Evolutionary conservation across 495 filamentous ascomycete species (phyloP).

Genomic region (Penicillium longicatenatum): DNA sequence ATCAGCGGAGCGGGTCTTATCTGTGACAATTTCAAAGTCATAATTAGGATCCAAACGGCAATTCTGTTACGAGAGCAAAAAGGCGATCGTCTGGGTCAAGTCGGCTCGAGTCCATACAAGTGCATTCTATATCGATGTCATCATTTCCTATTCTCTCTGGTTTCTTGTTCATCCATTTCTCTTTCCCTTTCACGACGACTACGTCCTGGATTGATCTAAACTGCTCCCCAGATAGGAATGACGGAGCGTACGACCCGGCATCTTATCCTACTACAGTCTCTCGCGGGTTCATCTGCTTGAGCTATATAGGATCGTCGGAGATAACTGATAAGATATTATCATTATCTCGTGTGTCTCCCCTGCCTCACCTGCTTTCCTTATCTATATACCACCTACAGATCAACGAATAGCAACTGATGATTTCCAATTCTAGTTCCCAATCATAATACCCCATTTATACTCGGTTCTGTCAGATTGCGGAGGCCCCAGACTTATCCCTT

Average conservation of each 20-base stretch:
- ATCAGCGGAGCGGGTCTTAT: constrained; percentile 25
- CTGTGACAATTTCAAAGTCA: constrained; percentile 30
- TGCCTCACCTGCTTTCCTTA: background rate
- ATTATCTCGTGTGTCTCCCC: constrained; percentile 21
- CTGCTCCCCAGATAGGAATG: constrained; percentile 37
- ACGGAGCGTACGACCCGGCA: constrained; percentile 34
- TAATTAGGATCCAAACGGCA: constrained; percentile 15
- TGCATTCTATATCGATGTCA: constrained; percentile 22
- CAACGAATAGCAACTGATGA: constrained; percentile 1
- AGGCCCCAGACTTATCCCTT: constrained; percentile 14
- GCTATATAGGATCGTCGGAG: background rate
- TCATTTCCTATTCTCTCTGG: too few species aligned
- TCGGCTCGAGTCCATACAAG: constrained; percentile 6
- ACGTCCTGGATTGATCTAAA: too few species aligned
- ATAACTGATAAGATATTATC: constrained; percentile 27
- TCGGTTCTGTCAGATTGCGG: background rate
- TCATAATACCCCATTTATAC: constrained; percentile 1
- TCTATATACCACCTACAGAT: background rate
- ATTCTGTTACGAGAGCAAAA: constrained; percentile 34
- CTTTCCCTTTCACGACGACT: constrained; percentile 1
- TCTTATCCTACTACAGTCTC: constrained; percentile 34
- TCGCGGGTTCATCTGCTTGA: constrained; percentile 23
- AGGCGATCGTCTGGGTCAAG: constrained; percentile 26
- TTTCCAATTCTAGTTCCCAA: constrained; percentile 3
- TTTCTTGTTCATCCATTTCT: background rate